Percentiles rank a stretch among this genome's conserved stretches.
phyloP scores from a whole-genome alignment of 306 rosid species.

The Ormosia emarginata region DNA sequence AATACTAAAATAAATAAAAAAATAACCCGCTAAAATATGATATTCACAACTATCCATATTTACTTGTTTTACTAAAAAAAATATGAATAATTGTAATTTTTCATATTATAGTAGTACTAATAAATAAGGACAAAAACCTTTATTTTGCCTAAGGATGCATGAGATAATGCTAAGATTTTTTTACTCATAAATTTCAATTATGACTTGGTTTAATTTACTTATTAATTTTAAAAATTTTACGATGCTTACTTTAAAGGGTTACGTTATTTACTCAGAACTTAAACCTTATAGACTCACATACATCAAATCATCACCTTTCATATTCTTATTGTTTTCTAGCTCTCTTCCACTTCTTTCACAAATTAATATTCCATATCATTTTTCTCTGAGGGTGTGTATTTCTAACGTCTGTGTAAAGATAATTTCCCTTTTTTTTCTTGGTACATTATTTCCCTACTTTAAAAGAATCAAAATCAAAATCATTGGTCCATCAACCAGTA shows the following conservation, averaged over 20 bases:
- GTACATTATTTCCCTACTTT: neutral
- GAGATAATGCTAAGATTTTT: too few species aligned
- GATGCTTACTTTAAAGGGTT: neutral
- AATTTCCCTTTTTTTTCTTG: neutral
- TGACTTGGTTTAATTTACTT: neutral
- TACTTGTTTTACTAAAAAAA: too few species aligned
- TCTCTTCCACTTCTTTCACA: neutral
- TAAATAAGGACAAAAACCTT: too few species aligned
- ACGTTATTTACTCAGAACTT: too few species aligned
- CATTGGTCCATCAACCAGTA: neutral
- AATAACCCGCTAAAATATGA: too few species aligned
- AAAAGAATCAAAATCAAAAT: slow-evolving; percentile 9
- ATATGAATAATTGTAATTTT: too few species aligned
- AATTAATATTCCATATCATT: neutral
- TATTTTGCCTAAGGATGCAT: too few species aligned
- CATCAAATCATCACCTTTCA: neutral
- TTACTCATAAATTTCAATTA: neutral
- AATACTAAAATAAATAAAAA: too few species aligned
- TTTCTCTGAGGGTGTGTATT: neutral
- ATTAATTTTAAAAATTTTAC: neutral
- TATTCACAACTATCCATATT: too few species aligned
- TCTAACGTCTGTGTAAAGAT: neutral
- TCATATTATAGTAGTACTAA: too few species aligned
- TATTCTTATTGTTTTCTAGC: neutral
- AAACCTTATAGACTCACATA: too few species aligned